Conservation (phyloP, 768 basidiomycete genomes). For the Mycena haematopus region DNA sequence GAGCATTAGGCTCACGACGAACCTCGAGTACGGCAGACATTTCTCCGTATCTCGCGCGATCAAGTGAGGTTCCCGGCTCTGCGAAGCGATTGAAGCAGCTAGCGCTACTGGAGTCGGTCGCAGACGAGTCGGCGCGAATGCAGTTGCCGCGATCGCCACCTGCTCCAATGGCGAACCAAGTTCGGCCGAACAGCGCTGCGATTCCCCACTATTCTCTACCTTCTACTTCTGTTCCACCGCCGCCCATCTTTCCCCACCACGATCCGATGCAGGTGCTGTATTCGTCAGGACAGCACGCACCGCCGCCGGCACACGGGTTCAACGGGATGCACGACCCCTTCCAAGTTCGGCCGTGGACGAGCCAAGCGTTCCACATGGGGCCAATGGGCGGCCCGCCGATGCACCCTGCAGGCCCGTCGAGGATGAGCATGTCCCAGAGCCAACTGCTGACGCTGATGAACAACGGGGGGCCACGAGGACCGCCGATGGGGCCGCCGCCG, state of each 20-base stretch:
- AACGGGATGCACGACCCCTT: conserved; percentile 27
- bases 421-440: conserved; percentile 58
- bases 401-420: conserved; percentile 25
- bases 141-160: conserved; percentile 30
- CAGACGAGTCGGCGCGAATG: conserved; percentile 74
- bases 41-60: conserved; percentile 69
- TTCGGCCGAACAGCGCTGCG: conserved; percentile 5
- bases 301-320: conserved; percentile 1
- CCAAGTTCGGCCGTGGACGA: conserved; percentile 45
- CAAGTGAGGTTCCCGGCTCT: conserved; percentile 59
- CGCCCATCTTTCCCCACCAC: conserved; percentile 22
- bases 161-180: neutral
- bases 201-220: conserved; percentile 25
- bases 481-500: conserved; percentile 28
- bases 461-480: conserved; percentile 38
- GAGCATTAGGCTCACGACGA: conserved; percentile 41
- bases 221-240: conserved; percentile 30
- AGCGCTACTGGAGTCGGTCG: conserved; percentile 74
- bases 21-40: conserved; percentile 66
- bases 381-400: conserved; percentile 30
- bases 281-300: conserved; percentile 24
- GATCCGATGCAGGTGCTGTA: conserved; percentile 30
- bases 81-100: conserved; percentile 72
- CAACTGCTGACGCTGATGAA: conserved; percentile 55
- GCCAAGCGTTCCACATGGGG: conserved; percentile 34